These are phyloP conservation scores for Diaporthe batatas DNA, from an alignment of 2,329 filamentous ascomycete genomes.

Conservation along the genomic window DNA sequence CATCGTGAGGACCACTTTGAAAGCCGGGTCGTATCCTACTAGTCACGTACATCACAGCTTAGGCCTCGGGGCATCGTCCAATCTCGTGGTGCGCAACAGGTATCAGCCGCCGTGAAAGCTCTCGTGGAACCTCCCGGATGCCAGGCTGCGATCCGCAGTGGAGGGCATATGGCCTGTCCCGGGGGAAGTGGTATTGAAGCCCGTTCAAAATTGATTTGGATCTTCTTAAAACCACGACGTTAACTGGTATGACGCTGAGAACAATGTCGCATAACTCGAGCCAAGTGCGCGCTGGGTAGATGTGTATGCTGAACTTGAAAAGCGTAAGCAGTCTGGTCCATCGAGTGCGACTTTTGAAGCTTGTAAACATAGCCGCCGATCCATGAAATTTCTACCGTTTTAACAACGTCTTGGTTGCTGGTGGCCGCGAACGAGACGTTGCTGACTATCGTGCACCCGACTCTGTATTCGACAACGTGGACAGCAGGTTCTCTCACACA, in stretches of 20 bases:
- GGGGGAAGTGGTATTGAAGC: slow-evolving; percentile 21
- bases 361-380: background rate
- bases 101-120: slow-evolving; percentile 5
- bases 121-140: slow-evolving; percentile 4
- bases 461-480: background rate
- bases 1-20: slow-evolving; percentile 1
- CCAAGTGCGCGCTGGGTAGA: slow-evolving; percentile 17
- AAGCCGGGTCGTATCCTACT: slow-evolving; percentile 21
- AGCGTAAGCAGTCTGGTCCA: background rate
- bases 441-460: slow-evolving; percentile 6
- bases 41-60: slow-evolving; percentile 14
- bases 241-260: slow-evolving; percentile 2
- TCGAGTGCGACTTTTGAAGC: rapidly evolving
- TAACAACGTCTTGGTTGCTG: slow-evolving; percentile 15
- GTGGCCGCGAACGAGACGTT: slow-evolving; percentile 26
- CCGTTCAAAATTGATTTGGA: slow-evolving; percentile 18
- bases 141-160: slow-evolving; percentile 23
- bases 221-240: slow-evolving; percentile 1
- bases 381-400: too few relatives aligned
- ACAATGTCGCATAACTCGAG: slow-evolving; percentile 13
- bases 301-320: slow-evolving; percentile 24
- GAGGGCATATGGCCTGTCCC: slow-evolving; percentile 12
- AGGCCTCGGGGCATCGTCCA: slow-evolving; percentile 17
- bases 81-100: background rate
- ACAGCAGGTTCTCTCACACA: slow-evolving; percentile 4